phyloP scores from a whole-genome alignment of 257 asterid genomes.

The Gentiana dahurica region DNA sequence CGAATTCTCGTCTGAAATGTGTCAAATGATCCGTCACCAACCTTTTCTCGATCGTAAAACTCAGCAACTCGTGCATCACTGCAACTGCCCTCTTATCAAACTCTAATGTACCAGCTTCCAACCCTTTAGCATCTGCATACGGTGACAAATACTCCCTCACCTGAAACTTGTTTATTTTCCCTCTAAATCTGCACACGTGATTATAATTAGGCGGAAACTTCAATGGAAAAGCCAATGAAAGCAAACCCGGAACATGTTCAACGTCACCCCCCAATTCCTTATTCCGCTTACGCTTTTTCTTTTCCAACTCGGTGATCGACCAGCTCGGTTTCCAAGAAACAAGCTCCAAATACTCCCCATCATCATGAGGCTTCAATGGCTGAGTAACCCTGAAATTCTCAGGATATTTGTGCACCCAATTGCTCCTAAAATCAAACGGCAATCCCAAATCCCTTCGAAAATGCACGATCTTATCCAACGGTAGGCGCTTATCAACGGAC shows the following conservation, averaged over 20 bases:
- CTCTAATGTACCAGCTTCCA: conserved; percentile 62
- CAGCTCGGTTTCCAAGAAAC: conserved; percentile 63
- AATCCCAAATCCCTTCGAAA: conserved; percentile 81
- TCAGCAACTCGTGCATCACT: conserved; percentile 78
- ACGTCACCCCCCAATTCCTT: conserved; percentile 13
- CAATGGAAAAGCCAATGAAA: conserved; percentile 60
- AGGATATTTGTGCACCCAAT: conserved; percentile 69
- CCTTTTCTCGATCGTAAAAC: conserved; percentile 69
- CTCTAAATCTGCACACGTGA: conserved; percentile 46
- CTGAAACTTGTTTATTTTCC: conserved; percentile 68
- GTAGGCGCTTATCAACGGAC: conserved; percentile 62
- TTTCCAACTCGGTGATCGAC: conserved; percentile 76
- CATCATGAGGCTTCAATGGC: conserved; percentile 64
- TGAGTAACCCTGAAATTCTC: conserved; percentile 56
- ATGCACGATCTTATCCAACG: conserved; percentile 64
- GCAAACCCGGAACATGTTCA: conserved; percentile 59
- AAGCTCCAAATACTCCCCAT: conserved; percentile 68
- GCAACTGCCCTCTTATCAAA: conserved; percentile 92
- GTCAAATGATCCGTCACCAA: conserved; percentile 79
- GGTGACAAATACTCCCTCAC: conserved; percentile 84
- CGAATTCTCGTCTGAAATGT: conserved; percentile 78
- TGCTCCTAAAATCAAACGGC: conserved; percentile 64
- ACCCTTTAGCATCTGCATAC: conserved; percentile 63
- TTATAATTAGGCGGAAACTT: conserved; percentile 61
- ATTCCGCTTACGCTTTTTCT: conserved; percentile 24